Evolutionary conservation across 768 basidiomycete species (phyloP).

Genomic region (Lentinula edodes): DNA sequence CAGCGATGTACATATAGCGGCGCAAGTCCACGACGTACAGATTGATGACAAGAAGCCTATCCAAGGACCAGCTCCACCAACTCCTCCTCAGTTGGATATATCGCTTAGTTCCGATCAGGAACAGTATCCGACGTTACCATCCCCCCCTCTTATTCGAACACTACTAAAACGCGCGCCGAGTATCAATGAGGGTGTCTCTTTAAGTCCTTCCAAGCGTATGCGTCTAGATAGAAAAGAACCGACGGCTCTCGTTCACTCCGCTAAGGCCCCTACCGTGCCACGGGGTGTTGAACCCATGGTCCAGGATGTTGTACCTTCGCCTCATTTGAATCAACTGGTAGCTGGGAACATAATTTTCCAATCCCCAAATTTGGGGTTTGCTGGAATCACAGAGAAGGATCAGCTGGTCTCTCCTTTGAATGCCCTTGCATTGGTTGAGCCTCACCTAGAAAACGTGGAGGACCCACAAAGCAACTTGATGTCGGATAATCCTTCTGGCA

Average conservation of each 20-base stretch:
- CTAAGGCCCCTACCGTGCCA: background rate
- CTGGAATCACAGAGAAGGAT: no score
- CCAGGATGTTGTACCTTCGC: no score
- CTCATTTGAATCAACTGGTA: no score
- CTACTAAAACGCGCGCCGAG: background rate
- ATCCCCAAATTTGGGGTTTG: no score
- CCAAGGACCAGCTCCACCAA: background rate
- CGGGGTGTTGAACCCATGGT: background rate
- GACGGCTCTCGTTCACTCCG: background rate
- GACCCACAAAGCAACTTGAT: background rate
- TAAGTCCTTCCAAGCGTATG: background rate
- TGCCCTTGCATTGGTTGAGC: no score
- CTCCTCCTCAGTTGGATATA: conserved; percentile 5
- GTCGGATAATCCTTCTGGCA: background rate
- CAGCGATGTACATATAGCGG: background rate
- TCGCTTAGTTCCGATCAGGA: conserved; percentile 5
- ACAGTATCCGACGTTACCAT: background rate
- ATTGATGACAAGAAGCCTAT: background rate
- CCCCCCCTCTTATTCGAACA: background rate
- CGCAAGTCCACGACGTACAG: background rate
- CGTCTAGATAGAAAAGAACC: background rate
- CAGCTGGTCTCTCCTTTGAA: no score
- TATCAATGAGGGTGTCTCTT: background rate
- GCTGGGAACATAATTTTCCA: no score
- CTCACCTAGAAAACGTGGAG: background rate